phyloP scores from a whole-genome alignment of 331 rosid species.

The Ulmus americana region DNA sequence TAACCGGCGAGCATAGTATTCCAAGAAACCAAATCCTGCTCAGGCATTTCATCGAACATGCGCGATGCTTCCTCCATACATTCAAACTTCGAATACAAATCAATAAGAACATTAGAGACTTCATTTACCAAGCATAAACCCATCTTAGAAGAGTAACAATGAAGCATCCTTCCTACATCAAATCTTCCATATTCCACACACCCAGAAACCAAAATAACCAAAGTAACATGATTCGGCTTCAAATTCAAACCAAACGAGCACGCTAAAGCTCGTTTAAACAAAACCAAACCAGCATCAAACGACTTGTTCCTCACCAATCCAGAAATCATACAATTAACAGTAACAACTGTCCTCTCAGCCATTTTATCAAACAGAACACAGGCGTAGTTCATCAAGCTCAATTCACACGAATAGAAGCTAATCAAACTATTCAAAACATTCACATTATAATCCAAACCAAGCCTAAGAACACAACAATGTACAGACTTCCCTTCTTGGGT shows the following conservation, averaged over 20 bases:
- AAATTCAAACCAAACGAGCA: constrained; percentile 13
- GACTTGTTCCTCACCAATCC: constrained; percentile 9
- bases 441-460: constrained; percentile 16
- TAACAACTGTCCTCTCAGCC: constrained; percentile 12
- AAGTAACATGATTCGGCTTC: constrained; percentile 24
- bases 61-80: background rate
- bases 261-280: constrained; percentile 10
- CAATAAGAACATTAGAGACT: constrained; percentile 18
- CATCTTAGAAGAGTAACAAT: constrained; percentile 12
- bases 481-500: constrained; percentile 16
- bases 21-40: constrained; percentile 24
- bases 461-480: constrained; percentile 15
- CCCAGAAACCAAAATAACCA: constrained; percentile 20
- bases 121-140: constrained; percentile 17
- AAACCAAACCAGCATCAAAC: constrained; percentile 9
- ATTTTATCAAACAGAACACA: constrained; percentile 16
- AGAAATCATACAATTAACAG: constrained; percentile 21
- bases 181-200: constrained; percentile 15
- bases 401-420: constrained; percentile 4
- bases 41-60: constrained; percentile 21
- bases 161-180: constrained; percentile 17
- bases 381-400: constrained; percentile 12
- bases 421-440: constrained; percentile 16
- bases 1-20: constrained; percentile 21
- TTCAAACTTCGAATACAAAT: constrained; percentile 22